A percentile compares a stretch with the other conserved stretches of the same genome.
Conservation (phyloP, 345 rosid species). For the Salix suchowensis region DNA sequence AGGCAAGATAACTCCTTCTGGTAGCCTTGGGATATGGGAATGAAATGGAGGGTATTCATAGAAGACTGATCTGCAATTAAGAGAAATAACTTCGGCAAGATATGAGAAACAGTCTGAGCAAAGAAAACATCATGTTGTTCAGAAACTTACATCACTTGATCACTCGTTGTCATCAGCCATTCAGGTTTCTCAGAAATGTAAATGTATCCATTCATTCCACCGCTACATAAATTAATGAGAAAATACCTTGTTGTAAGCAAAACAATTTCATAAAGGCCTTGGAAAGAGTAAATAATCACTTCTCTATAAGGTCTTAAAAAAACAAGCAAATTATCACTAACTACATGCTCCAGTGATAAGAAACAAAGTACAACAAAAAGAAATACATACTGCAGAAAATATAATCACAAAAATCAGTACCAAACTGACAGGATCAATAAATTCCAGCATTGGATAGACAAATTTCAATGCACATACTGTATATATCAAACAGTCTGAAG, state of each 20-base stretch:
- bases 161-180: constrained; percentile 7
- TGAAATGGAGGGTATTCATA: constrained; percentile 21
- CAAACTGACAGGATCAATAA: too few relatives aligned
- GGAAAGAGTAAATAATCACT: background rate
- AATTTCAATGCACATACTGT: too few relatives aligned
- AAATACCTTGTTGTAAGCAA: background rate
- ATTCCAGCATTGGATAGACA: too few relatives aligned
- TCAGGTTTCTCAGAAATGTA: background rate
- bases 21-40: constrained; percentile 16
- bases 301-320: background rate
- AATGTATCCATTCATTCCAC: constrained; percentile 29
- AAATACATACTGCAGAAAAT: background rate
- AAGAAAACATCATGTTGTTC: background rate
- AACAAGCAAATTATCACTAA: background rate
- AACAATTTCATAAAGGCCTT: background rate
- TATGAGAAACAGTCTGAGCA: too few relatives aligned
- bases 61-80: constrained; percentile 15
- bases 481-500: too few relatives aligned
- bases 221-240: constrained; percentile 4
- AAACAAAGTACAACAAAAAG: background rate
- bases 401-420: too few relatives aligned
- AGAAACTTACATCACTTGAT: constrained; percentile 20
- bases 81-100: background rate
- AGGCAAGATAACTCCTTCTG: constrained; percentile 16
- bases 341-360: background rate